Percentiles rank a stretch among this genome's conserved stretches.
These are phyloP conservation scores for Oryza nivara DNA, from an alignment of 176 grass and related monocot species.

Conservation along the genomic window DNA sequence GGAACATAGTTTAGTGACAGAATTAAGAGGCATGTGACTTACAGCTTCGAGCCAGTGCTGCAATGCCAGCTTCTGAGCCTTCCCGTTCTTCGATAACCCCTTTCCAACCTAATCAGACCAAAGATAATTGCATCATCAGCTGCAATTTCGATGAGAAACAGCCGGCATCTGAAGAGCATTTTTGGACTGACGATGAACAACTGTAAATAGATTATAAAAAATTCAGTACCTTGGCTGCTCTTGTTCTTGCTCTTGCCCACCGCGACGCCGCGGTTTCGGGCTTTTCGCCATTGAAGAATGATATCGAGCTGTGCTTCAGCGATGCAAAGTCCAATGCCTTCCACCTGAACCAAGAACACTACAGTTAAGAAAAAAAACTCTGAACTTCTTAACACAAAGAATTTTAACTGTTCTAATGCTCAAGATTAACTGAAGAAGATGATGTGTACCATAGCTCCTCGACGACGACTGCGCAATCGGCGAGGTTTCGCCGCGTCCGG, in stretches of 20 bases:
- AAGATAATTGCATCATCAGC: constrained; percentile 33
- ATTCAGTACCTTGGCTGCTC: constrained; percentile 77
- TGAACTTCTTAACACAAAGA: neutral
- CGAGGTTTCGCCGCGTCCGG: constrained; percentile 76
- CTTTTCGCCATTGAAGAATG: constrained; percentile 83
- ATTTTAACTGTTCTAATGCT: neutral
- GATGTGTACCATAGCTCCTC: constrained; percentile 87
- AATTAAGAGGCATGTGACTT: constrained; percentile 53
- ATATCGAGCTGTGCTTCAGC: constrained; percentile 84
- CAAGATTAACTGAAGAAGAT: neutral
- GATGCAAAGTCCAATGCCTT: constrained; percentile 89
- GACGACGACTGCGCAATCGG: constrained; percentile 83
- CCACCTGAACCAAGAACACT: constrained; percentile 62
- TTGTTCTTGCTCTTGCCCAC: constrained; percentile 83
- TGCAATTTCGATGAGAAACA: constrained; percentile 34
- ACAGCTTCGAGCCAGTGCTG: constrained; percentile 99
- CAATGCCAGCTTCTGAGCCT: constrained; percentile 88
- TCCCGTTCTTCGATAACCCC: constrained; percentile 85
- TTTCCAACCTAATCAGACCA: constrained; percentile 73
- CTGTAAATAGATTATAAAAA: neutral
- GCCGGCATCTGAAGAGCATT: constrained; percentile 19
- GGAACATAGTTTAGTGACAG: constrained; percentile 24
- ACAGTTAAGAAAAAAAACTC: neutral
- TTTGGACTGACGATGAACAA: neutral
- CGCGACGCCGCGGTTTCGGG: constrained; percentile 82